Percentiles rank a stretch among this genome's conserved stretches.
These are phyloP conservation scores for Penicillium egyptiacum DNA, from an alignment of 495 filamentous ascomycete species.

Conservation along the genomic window DNA sequence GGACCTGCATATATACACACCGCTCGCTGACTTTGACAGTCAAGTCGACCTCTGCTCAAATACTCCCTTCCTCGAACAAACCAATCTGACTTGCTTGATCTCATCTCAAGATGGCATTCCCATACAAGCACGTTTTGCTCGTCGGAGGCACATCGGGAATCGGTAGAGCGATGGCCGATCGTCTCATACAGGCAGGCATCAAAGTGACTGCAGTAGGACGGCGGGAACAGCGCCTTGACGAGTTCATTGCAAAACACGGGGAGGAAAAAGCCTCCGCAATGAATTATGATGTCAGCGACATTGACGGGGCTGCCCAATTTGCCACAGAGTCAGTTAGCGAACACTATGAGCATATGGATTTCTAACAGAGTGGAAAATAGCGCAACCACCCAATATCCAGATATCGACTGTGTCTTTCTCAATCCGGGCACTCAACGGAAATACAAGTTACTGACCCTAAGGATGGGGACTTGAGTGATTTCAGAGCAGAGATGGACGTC, in stretches of 20 bases:
- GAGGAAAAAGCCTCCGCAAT: background rate
- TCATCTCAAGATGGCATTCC: background rate
- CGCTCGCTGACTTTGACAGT: background rate
- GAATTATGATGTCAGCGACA: slow-evolving; percentile 1
- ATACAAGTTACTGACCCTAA: background rate
- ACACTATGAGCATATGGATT: background rate
- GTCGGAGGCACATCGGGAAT: background rate
- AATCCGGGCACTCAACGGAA: background rate
- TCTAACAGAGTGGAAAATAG: background rate
- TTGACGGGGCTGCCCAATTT: background rate
- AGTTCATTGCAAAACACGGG: background rate
- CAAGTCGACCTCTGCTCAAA: no score
- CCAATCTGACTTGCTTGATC: background rate
- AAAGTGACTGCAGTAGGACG: slow-evolving; percentile 2
- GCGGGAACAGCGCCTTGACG: background rate
- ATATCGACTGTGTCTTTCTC: background rate
- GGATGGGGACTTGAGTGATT: background rate
- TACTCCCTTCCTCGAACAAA: background rate
- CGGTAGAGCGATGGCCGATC: slow-evolving; percentile 2
- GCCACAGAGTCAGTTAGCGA: background rate
- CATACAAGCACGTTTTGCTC: slow-evolving; percentile 2
- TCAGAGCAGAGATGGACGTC: slow-evolving; percentile 4
- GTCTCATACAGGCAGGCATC: background rate
- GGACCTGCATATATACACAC: background rate
- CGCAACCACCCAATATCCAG: background rate